Conservation (phyloP, 345 rosid genomes). For the Mercurialis annua region DNA sequence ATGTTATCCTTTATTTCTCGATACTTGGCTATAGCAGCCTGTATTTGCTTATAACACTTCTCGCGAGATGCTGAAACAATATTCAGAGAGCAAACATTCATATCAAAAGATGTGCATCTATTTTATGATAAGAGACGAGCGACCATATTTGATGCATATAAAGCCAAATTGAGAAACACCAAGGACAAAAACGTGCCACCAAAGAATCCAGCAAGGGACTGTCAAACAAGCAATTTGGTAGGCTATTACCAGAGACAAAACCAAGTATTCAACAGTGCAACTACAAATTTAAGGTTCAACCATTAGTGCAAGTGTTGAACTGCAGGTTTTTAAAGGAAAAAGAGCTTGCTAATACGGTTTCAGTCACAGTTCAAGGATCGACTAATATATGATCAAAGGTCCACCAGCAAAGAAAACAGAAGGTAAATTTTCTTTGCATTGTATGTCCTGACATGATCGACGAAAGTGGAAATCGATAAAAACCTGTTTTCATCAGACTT, state of each 20-base stretch:
- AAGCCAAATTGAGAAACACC: background rate
- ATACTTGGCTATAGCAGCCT: slow-evolving; percentile 80
- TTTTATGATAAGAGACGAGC: background rate
- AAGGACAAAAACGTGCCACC: background rate
- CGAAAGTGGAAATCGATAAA: too few species aligned
- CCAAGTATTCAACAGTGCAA: background rate
- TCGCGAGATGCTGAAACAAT: slow-evolving; percentile 72
- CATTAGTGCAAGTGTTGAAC: background rate
- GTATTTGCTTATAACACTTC: slow-evolving; percentile 89
- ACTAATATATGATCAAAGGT: background rate
- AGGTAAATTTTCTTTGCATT: background rate
- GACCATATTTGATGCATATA: background rate
- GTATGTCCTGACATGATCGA: background rate
- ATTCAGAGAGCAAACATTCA: background rate
- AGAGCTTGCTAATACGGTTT: background rate
- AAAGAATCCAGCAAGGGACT: background rate
- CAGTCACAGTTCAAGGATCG: background rate
- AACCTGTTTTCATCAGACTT: too few species aligned
- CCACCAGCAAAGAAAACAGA: background rate
- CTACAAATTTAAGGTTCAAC: background rate
- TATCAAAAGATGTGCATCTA: slow-evolving; percentile 3
- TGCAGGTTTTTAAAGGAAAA: background rate
- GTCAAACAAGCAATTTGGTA: background rate
- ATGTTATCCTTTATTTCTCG: slow-evolving; percentile 95
- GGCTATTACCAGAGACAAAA: background rate